These are phyloP conservation scores for Pythium grandisporangium DNA, from an alignment of 352 stramenopile genomes.

Conservation along the genomic window DNA sequence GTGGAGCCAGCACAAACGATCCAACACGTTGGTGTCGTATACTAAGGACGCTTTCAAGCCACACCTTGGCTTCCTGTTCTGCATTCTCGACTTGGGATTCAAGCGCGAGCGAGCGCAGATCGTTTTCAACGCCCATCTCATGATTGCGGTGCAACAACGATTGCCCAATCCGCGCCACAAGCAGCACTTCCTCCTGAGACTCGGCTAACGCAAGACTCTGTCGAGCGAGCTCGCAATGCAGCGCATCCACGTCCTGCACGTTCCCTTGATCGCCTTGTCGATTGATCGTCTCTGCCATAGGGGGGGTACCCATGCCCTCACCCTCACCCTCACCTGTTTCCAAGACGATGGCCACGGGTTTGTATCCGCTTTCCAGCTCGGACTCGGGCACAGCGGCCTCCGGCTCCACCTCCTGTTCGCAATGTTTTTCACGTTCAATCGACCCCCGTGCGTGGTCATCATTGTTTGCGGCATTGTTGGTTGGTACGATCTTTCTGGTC, in stretches of 20 bases:
- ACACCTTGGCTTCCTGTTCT: slow-evolving; percentile 27
- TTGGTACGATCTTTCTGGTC: too few relatives aligned
- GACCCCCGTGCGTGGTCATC: too few relatives aligned
- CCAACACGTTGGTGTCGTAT: background rate
- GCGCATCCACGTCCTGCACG: slow-evolving; percentile 27
- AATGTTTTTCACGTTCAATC: too few relatives aligned
- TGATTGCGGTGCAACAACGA: slow-evolving; percentile 38
- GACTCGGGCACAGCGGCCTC: too few relatives aligned
- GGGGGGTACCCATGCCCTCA: too few relatives aligned
- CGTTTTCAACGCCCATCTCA: slow-evolving; percentile 31
- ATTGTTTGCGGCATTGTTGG: too few relatives aligned
- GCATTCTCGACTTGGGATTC: slow-evolving; percentile 26
- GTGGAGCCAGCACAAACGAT: background rate
- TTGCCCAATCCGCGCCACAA: slow-evolving; percentile 36
- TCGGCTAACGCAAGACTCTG: slow-evolving; percentile 37
- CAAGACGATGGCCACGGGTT: too few relatives aligned
- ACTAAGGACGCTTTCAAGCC: background rate
- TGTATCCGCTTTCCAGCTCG: too few relatives aligned
- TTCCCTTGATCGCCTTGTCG: slow-evolving; percentile 25
- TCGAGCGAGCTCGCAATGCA: slow-evolving; percentile 35
- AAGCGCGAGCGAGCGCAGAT: slow-evolving; percentile 21
- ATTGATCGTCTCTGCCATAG: slow-evolving; percentile 29
- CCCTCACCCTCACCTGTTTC: too few relatives aligned
- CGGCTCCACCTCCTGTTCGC: too few relatives aligned
- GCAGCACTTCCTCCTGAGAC: slow-evolving; percentile 34